Evolutionary conservation across 495 filamentous ascomycete species (phyloP).

Genomic region (Echria macrotheca): DNA sequence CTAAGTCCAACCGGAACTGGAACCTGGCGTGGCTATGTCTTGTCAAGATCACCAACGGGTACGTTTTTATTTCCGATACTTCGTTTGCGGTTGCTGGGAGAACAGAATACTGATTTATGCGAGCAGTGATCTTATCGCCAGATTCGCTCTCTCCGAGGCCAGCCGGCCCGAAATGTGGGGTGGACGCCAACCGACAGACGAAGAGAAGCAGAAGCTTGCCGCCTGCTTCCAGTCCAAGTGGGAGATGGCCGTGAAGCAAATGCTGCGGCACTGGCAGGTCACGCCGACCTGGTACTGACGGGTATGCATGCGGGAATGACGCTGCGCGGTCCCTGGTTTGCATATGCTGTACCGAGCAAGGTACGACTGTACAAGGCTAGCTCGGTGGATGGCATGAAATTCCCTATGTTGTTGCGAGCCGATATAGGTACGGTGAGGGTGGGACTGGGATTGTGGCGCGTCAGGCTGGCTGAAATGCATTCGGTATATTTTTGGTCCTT

Average conservation of each 20-base stretch:
- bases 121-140: conserved; percentile 52
- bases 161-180: conserved; percentile 70
- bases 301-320: too few relatives aligned
- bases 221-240: conserved; percentile 62
- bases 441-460: too few relatives aligned
- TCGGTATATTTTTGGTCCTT: too few relatives aligned
- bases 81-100: too few relatives aligned
- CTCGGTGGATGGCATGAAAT: too few relatives aligned
- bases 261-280: conserved; percentile 65
- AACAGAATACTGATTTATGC: not conserved
- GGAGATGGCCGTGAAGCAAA: conserved; percentile 57
- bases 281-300: conserved; percentile 52
- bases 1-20: conserved; percentile 63
- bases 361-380: too few relatives aligned
- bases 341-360: too few relatives aligned
- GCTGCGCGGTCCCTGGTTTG: too few relatives aligned
- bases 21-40: conserved; percentile 73
- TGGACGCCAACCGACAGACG: conserved; percentile 46
- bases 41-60: conserved; percentile 61
- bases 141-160: conserved; percentile 56
- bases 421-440: too few relatives aligned
- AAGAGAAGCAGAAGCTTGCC: conserved; percentile 54
- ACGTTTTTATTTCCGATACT: conserved; percentile 34
- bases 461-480: too few relatives aligned
- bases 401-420: too few relatives aligned